Evolutionary conservation across 768 basidiomycete genomes (phyloP), one percentile per base, ranked within the genome.

Genomic region (Terana coerulea): DNA sequence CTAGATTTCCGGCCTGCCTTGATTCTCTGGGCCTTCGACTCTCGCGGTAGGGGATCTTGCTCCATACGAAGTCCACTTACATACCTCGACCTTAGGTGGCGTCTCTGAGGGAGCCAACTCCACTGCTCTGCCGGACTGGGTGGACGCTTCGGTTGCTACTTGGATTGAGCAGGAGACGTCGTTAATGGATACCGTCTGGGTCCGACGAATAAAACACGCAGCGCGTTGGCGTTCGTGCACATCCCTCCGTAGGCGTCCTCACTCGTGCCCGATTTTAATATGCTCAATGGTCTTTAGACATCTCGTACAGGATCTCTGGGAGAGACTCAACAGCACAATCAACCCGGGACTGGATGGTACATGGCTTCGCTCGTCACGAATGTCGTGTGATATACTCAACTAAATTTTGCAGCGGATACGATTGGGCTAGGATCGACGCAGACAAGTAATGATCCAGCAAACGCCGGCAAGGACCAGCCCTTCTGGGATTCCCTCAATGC

Each of bases 21-120:
- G 9, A 64, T 89, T 41, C 64, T 88, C 3, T 90, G 84, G 86
- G 86, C 87, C 68, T 90, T 90, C 57, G 88, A 89, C 66, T 88
- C 88, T 2, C 74, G 86, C 53, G 83, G 83, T 80, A 61, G 12
- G 63, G 41, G 14, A 30, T 35, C 43, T n/a, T 25, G 15, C 48
- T 14, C 22, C 33, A 8, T 29, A 21, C 21, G 49, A 21, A 17
- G 3, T 40, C 11, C 46, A 47, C 39, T 15, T 41, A 28, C 31
- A 8, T 45, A 9, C 17, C 9, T 56, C 28, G 24, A 31, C 24
- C 29, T 14, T 21, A 67, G 83, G 83, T 28, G 86, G 85, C 0
- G 67, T 75, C 58, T 73, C 70, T 39, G 68, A 66, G 4, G 73
- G 79, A 35, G 62, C 66, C 0, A 67, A 77, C 55, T 71, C 76